Conservation (phyloP, 805 yeast genomes). For the Candida arabinofermentans region DNA sequence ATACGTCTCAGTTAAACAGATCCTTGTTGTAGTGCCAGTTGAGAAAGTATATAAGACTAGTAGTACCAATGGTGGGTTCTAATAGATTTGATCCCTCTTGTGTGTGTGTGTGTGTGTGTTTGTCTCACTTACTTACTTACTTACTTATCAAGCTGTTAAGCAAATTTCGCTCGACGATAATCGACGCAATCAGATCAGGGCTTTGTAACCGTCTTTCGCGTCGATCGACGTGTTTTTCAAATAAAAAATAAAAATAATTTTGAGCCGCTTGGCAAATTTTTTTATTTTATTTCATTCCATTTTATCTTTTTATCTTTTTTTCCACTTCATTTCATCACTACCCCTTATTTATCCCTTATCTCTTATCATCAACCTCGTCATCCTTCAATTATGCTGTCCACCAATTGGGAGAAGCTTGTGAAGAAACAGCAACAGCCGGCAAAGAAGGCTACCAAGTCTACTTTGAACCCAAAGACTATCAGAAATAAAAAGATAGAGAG, state of each 20-base stretch:
- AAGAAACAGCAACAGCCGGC: conserved; percentile 9
- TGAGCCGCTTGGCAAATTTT: too few relatives aligned
- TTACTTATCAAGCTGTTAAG: too few relatives aligned
- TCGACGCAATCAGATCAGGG: conserved; percentile 1
- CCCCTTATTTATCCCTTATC: not conserved
- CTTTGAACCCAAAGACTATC: not conserved
- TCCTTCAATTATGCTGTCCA: conserved; percentile 7
- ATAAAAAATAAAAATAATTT: not conserved
- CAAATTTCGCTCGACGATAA: not conserved
- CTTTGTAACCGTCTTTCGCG: not conserved
- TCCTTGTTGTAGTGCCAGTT: too few relatives aligned
- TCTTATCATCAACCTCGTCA: not conserved
- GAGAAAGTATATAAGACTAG: too few relatives aligned
- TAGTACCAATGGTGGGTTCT: not conserved
- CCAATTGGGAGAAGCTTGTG: conserved; percentile 21
- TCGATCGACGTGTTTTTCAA: not conserved
- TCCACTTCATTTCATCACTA: not conserved
- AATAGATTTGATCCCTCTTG: not conserved
- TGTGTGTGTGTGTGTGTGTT: not conserved
- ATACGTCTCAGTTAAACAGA: too few relatives aligned
- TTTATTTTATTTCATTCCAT: too few relatives aligned
- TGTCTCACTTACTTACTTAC: too few relatives aligned
- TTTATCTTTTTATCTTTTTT: not conserved
- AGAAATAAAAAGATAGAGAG: not conserved
- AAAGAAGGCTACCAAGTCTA: not conserved